Base-by-base conservation (phyloP, 495 filamentous ascomycete species). In the Annulohypoxylon nitens region DNA sequence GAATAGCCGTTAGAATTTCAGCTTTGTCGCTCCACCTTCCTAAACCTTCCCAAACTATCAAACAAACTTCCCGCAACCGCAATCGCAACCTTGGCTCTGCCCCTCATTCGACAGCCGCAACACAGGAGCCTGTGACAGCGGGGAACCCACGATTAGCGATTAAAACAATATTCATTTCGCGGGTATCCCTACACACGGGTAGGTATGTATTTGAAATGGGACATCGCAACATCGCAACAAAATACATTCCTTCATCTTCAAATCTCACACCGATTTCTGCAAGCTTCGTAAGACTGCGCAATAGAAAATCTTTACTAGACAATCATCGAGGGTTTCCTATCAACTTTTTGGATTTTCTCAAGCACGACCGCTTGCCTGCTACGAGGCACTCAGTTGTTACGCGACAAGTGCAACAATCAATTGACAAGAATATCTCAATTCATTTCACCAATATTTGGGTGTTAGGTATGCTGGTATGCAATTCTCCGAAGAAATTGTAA, bases 101-200 rank as follows among this genome's bases (percentile, higher is more conserved):
- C 67, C 67, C 67, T 70, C 67, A 53, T 64, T 60, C 61, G 18
- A 18, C 9, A 71, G 61, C 68, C 61, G 20, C 5, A 47, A 53
- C 11, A 43, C 39, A 45, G 37, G 20, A 5, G 43, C 16, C 47
- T 11, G 53, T 60, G 54, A 71, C 43, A 25, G 61, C 43, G 68
- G 61, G 68, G 67, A 33, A 54, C 33, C 50, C 48, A 26, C 9
- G 20, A 26, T 23, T 50, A 30, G 30, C 30, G 45, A 18, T 26
- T 51, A 50, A 23, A 7, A 3, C 4, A 11, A 23, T 23, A 50
- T 50, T 50, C 47, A 50, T 50, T 10, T 51, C 48, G 26, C 20
- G 12, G 30, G 30, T 47, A 47, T 1, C 20, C 20, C 20, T 23
- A 23, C 20, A 23, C 1, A 23, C 20, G 20, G 20, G 20, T 23